Conservation (phyloP, 2,329 filamentous ascomycete species). For the Xylariaceae sp. region DNA sequence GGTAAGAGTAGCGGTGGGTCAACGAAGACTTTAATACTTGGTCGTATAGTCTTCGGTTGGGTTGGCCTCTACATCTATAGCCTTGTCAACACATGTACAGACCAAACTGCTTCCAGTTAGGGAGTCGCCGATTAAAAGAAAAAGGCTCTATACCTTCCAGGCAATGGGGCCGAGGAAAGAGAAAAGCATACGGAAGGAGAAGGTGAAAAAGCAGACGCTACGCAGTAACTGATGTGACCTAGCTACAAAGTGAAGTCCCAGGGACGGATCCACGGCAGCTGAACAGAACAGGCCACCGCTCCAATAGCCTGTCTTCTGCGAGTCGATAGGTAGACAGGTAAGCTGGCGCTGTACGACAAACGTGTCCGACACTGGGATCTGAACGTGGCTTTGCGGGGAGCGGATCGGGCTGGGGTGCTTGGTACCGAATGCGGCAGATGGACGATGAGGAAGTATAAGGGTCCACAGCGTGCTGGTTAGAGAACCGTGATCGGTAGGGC, state of each 20-base stretch:
- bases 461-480: background rate
- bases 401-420: conserved; percentile 21
- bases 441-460: background rate
- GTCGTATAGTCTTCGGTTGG: conserved; percentile 12
- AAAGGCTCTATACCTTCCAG: conserved; percentile 1
- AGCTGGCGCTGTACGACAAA: conserved; percentile 21
- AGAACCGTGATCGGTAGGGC: conserved; percentile 5
- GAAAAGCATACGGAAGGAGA: conserved; percentile 4
- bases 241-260: conserved; percentile 22
- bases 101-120: conserved; percentile 18
- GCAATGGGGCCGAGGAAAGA: conserved; percentile 3
- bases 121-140: conserved; percentile 2
- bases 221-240: conserved; percentile 23
- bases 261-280: conserved; percentile 26
- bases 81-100: conserved; percentile 17
- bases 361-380: conserved; percentile 21
- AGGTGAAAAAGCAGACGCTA: conserved; percentile 12
- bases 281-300: conserved; percentile 20
- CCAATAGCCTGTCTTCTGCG: conserved; percentile 15
- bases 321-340: conserved; percentile 24
- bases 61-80: conserved; percentile 17
- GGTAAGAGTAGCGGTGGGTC: conserved; percentile 33
- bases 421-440: conserved; percentile 25
- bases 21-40: conserved; percentile 38
- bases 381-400: conserved; percentile 29